These are phyloP conservation scores for Candida glaebosa DNA, from an alignment of 805 yeast species.

Conservation along the genomic window DNA sequence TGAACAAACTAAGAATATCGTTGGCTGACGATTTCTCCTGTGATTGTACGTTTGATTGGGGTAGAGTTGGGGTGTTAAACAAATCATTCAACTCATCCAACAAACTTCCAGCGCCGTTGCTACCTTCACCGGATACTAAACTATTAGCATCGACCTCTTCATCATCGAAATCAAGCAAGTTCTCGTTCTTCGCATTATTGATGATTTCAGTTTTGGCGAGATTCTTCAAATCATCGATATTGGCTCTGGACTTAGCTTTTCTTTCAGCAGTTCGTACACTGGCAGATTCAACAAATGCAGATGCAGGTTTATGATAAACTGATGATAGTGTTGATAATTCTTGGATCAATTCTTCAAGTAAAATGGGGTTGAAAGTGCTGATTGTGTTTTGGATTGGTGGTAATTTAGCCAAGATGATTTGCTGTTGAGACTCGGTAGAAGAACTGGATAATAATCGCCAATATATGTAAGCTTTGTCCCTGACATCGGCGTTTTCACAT, in stretches of 20 bases:
- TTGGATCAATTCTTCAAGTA: slow-evolving; percentile 63
- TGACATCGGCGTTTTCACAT: slow-evolving; percentile 69
- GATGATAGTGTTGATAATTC: slow-evolving; percentile 85
- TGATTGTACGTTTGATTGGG: slow-evolving; percentile 13
- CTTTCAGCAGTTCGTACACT: slow-evolving; percentile 28
- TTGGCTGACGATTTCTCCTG: slow-evolving; percentile 14
- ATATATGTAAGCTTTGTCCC: slow-evolving; percentile 76
- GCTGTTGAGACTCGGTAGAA: slow-evolving; percentile 40
- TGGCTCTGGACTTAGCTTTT: slow-evolving; percentile 23
- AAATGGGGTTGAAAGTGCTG: slow-evolving; percentile 62
- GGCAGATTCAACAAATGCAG: slow-evolving; percentile 50
- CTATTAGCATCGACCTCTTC: slow-evolving; percentile 35
- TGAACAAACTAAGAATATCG: slow-evolving; percentile 49
- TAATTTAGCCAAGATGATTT: slow-evolving; percentile 55
- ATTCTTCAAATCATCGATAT: slow-evolving; percentile 70
- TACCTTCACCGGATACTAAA: slow-evolving; percentile 7
- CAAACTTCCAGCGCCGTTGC: slow-evolving; percentile 34
- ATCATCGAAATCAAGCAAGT: slow-evolving; percentile 81
- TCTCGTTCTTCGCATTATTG: slow-evolving; percentile 65
- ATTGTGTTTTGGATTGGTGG: slow-evolving; percentile 75
- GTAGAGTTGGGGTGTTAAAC: slow-evolving; percentile 43
- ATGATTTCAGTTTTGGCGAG: slow-evolving; percentile 75
- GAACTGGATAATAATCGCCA: slow-evolving; percentile 69
- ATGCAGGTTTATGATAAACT: slow-evolving; percentile 81
- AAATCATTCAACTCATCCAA: slow-evolving; percentile 76